Base-by-base conservation (phyloP, 352 stramenopile genomes). In the Phytophthora pistaciae region DNA sequence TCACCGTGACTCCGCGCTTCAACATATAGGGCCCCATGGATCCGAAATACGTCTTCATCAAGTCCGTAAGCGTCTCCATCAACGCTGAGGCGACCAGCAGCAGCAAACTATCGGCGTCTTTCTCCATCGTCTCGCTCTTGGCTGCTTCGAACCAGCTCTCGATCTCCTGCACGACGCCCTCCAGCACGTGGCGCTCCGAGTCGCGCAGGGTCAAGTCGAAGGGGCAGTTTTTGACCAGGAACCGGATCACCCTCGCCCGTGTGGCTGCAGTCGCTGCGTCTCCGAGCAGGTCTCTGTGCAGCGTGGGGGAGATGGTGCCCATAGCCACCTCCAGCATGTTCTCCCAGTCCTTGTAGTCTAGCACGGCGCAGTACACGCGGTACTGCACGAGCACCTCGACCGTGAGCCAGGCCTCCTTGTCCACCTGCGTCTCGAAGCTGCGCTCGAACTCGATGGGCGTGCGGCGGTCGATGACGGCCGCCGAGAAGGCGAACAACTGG, bases 401-500 rank as follows among this genome's bases (percentile, higher is more conserved):
- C 31, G 77, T 87, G 46, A 89, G 74, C 85, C 85, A 96, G 27
- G 84, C 89, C 50, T 90, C 84, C 16, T 79, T 84, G 56, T 95
- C 88, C n/a, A 95, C 75, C 6, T 67, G 69, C n/a, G 59, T 76
- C 56, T 82, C 67, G 13, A 84, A 71, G 40, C 62, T 74, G 9
- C 25, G 48, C 3, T 83, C 74, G 21, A 72, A 64, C 29, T 73
- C 68, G 4, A 62, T 52, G 1, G 56, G 60, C 16, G 57, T 68
- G 16, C 78, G 73, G 11, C 83, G 77, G 31, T 82, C 77, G 16
- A 94, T 81, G 14, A 94, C 74, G 0, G 63, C 63, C 14, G 81
- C 65, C 1, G 83, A 74, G 55, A 94, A 96, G 4, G 61, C 61
- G 23, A 92, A 87, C 5, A 94, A 68, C 56, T 91, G 76, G 10